Percentiles rank a stretch among this genome's conserved stretches.
phyloP scores from a whole-genome alignment of 208 protist species.

The Leishmania braziliensis region DNA sequence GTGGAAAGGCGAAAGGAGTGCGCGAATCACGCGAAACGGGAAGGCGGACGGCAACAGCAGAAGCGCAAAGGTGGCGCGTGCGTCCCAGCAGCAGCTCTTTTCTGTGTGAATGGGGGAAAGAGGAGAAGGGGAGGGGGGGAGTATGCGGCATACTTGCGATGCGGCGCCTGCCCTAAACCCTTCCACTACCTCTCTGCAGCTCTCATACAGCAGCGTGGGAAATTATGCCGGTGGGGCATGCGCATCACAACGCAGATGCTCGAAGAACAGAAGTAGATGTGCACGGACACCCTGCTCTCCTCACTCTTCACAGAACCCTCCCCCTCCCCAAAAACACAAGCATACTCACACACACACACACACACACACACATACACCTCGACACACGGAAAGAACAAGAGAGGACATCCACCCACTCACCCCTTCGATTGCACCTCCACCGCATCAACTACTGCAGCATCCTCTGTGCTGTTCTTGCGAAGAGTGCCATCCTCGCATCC shows the following conservation, averaged over 20 bases:
- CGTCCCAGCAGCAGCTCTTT: neutral
- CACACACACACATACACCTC: neutral
- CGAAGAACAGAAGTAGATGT: neutral
- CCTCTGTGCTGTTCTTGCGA: constrained; percentile 3
- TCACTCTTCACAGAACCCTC: neutral
- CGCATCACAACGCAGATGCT: neutral
- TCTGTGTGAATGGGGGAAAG: neutral
- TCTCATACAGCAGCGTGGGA: neutral
- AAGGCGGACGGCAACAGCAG: neutral
- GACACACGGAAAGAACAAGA: neutral
- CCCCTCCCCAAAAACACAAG: neutral
- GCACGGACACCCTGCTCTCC: neutral
- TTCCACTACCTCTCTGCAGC: neutral
- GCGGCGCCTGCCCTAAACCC: neutral
- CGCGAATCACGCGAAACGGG: neutral
- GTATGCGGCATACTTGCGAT: neutral
- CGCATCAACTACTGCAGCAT: neutral
- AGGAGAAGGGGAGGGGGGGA: neutral
- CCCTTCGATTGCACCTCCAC: neutral
- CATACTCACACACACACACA: neutral
- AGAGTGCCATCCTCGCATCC: neutral
- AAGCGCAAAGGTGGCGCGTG: no score
- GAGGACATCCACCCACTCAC: neutral
- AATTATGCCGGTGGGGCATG: neutral
- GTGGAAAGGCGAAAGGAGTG: neutral